These are phyloP conservation scores for Pseudotsuga menziesii DNA, from an alignment of 75 land plant genomes.

Conservation along the genomic window DNA sequence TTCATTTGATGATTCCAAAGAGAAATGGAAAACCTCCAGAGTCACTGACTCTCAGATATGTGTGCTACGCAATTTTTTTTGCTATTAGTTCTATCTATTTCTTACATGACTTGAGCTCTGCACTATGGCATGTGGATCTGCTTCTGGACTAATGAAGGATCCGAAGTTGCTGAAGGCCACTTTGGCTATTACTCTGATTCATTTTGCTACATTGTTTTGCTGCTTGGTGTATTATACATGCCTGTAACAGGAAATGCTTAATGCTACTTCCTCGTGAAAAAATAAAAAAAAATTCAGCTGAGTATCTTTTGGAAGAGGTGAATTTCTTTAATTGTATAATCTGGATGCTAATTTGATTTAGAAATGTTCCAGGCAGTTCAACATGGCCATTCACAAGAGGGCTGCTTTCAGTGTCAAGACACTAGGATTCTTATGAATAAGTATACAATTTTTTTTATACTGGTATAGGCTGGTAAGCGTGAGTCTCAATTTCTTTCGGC, in stretches of 20 bases:
- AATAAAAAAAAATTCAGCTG: not conserved
- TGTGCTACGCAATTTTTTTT: not conserved
- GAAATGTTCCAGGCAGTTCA: not conserved
- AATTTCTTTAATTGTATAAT: not conserved
- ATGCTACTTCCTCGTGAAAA: not conserved
- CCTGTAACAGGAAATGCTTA: conserved; percentile 1
- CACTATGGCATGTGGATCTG: not conserved
- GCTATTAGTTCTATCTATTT: not conserved
- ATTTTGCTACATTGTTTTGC: not conserved
- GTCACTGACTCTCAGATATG: not conserved
- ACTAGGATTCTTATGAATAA: not conserved
- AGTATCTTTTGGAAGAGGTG: not conserved
- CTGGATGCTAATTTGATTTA: not conserved
- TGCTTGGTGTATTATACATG: not conserved
- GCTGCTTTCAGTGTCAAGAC: not conserved
- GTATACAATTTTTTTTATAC: not conserved
- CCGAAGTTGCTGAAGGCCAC: not conserved
- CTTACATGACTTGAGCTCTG: not conserved
- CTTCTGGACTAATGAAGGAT: not conserved
- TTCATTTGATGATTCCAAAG: not conserved
- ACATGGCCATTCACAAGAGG: not conserved
- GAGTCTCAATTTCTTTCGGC: not conserved
- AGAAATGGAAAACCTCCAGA: not conserved
- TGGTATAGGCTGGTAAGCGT: not conserved
- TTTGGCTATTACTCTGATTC: not conserved